These are phyloP conservation scores for Saururus chinensis DNA, from an alignment of 164 flowering plant species.

Conservation along the genomic window DNA sequence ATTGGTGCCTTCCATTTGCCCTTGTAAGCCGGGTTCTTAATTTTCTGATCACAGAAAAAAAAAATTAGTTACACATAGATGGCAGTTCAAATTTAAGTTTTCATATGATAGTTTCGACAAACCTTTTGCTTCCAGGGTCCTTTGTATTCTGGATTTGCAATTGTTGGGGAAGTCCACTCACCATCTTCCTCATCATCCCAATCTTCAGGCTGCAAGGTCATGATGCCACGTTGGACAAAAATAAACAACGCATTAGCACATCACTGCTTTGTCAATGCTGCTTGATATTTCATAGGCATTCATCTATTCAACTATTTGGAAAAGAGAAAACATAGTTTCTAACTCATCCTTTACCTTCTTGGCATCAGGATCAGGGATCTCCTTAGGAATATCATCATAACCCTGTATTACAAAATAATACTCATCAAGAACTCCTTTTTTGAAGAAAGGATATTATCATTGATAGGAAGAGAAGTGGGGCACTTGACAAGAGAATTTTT, in stretches of 20 bases:
- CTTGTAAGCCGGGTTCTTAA: slow-evolving; percentile 52
- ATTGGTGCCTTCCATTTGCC: slow-evolving; percentile 53
- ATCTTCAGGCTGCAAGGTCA: slow-evolving; percentile 28
- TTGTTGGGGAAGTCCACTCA: slow-evolving; percentile 36
- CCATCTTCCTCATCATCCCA: slow-evolving; percentile 71
- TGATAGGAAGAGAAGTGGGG: no score
- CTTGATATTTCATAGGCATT: no score
- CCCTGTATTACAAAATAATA: slow-evolving; percentile 18
- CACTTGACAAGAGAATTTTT: no score
- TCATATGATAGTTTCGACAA: background rate
- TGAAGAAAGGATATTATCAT: no score
- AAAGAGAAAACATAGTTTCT: no score
- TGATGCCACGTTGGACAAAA: background rate
- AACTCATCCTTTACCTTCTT: slow-evolving; percentile 26
- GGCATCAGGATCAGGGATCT: slow-evolving; percentile 46
- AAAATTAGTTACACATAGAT: background rate
- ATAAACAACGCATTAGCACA: no score
- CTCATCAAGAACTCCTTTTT: no score
- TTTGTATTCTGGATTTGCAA: slow-evolving; percentile 46
- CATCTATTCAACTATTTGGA: no score
- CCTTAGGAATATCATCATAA: slow-evolving; percentile 42
- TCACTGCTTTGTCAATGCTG: no score
- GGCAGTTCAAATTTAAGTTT: background rate
- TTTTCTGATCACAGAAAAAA: slow-evolving; percentile 21
- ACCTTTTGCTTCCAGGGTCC: slow-evolving; percentile 57